phyloP scores from a whole-genome alignment of 768 basidiomycete species.

The Atractiella rhizophila region DNA sequence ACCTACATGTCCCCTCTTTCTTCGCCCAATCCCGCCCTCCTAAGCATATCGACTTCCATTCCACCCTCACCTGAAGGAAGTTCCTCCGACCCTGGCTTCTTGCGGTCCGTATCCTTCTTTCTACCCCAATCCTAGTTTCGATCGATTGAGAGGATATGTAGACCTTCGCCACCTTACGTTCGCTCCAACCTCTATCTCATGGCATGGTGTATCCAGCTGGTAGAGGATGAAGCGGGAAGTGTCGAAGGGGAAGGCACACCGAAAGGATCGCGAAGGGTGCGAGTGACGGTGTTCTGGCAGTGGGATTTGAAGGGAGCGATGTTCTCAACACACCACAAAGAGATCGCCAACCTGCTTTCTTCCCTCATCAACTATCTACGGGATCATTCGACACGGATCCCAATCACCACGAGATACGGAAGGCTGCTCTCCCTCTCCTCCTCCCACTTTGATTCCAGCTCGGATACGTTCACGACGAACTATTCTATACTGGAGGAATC shows the following conservation, averaged over 20 bases:
- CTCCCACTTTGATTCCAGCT: constrained; percentile 1
- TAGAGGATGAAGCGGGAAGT: too few species aligned
- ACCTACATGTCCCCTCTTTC: constrained; percentile 40
- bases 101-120: too few species aligned
- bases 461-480: constrained; percentile 3
- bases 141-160: too few species aligned
- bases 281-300: constrained; percentile 12
- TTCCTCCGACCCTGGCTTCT: constrained; percentile 14
- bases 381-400: background rate
- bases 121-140: too few species aligned
- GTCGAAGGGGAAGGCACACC: too few species aligned
- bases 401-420: constrained; percentile 1
- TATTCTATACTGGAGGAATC: constrained; percentile 4
- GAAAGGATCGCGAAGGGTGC: background rate
- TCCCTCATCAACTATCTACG: constrained; percentile 1
- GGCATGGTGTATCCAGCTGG: constrained; percentile 11
- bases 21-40: background rate
- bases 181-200: constrained; percentile 13
- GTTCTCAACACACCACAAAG: background rate
- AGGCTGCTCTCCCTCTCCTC: constrained; percentile 1
- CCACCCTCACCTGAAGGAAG: constrained; percentile 1
- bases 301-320: constrained; percentile 7
- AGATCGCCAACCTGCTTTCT: constrained; percentile 3
- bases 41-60: too few species aligned
- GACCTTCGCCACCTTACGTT: constrained; percentile 17